These are phyloP conservation scores for Alternaria sp. DNA, from an alignment of 2,329 filamentous ascomycete species.

Conservation along the genomic window DNA sequence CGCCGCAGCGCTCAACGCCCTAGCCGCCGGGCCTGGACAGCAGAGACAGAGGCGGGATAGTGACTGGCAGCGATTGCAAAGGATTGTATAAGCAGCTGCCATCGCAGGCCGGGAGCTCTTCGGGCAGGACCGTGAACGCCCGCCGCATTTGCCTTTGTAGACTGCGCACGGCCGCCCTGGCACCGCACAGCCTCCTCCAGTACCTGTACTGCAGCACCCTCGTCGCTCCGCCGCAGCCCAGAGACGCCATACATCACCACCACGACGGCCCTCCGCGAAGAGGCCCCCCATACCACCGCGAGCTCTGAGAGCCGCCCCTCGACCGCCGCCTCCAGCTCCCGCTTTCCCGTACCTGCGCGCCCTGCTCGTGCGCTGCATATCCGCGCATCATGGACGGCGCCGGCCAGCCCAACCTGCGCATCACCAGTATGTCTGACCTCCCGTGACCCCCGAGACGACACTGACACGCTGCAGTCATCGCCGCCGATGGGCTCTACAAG, in stretches of 20 bases:
- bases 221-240: constrained; percentile 26
- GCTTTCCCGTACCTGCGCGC: background rate
- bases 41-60: background rate
- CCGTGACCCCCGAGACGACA: constrained; percentile 3
- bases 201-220: constrained; percentile 10
- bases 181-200: constrained; percentile 42
- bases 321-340: background rate
- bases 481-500: constrained; percentile 97
- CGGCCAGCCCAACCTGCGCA: constrained; percentile 78
- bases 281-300: constrained; percentile 17
- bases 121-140: constrained; percentile 22
- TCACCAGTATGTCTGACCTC: constrained; percentile 74
- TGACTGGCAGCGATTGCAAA: constrained; percentile 22
- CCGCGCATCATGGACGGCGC: constrained; percentile 52
- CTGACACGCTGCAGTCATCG: constrained; percentile 75
- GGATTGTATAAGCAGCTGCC: constrained; percentile 25
- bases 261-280: constrained; percentile 1
- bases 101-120: constrained; percentile 19
- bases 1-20: background rate
- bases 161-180: constrained; percentile 25
- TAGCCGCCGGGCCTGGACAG: constrained; percentile 3
- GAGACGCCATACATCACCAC: constrained; percentile 10
- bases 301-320: constrained; percentile 42
- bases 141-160: constrained; percentile 32
- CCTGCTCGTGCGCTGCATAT: constrained; percentile 4